Conservation (phyloP, 129 eudicot genomes). For the Saposhnikovia divaricata region DNA sequence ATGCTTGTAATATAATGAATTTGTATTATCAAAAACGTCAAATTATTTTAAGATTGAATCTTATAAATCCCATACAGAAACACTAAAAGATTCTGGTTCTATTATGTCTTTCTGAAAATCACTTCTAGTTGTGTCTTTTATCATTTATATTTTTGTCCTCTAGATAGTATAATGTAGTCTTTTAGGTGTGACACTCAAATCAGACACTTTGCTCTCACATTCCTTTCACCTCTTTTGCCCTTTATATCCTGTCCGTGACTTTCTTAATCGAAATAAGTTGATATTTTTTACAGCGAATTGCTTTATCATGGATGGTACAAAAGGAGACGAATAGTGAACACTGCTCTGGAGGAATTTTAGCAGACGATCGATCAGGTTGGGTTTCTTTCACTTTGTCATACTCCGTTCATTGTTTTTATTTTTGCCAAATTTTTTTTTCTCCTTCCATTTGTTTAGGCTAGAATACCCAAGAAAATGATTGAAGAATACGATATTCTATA, state of each 20-base stretch:
- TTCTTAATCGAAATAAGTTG: slow-evolving; percentile 14
- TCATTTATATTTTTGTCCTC: not conserved
- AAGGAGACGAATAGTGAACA: slow-evolving; percentile 62
- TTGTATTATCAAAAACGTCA: not conserved
- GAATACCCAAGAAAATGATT: not conserved
- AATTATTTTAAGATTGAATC: not conserved
- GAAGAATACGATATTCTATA: not conserved
- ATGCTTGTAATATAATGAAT: not conserved
- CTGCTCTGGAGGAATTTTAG: slow-evolving; percentile 96
- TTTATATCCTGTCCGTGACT: not conserved
- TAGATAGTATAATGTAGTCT: not conserved
- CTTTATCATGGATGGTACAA: slow-evolving; percentile 94
- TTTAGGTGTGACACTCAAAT: not conserved
- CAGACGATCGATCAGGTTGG: slow-evolving; percentile 98
- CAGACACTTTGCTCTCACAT: not conserved
- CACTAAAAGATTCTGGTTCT: not conserved
- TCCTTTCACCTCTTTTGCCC: not conserved
- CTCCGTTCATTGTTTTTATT: not conserved
- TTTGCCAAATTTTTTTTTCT: not conserved
- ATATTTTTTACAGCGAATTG: slow-evolving; percentile 65
- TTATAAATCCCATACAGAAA: not conserved
- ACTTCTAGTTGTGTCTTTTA: not conserved
- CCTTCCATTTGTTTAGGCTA: not conserved
- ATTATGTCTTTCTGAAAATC: not conserved
- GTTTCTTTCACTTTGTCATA: slow-evolving; percentile 4